Conservation (phyloP, 805 yeast genomes). For the Torulaspora microellipsoides region DNA sequence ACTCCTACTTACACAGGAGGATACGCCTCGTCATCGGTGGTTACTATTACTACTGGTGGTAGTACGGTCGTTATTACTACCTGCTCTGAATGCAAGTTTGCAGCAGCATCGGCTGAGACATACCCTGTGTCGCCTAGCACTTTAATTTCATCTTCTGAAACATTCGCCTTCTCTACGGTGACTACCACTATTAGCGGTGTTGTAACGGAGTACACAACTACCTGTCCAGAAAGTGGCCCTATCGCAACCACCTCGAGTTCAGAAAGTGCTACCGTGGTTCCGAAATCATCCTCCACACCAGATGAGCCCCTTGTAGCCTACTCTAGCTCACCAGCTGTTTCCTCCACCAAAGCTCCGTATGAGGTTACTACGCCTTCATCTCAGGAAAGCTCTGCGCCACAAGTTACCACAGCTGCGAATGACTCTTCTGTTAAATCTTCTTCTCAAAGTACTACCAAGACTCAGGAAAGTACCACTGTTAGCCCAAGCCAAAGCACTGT, state of each 20-base stretch:
- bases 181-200: slow-evolving; percentile 6
- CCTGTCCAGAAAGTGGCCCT: slow-evolving; percentile 4
- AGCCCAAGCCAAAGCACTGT: not conserved
- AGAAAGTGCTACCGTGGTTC: not conserved
- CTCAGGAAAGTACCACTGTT: too few species aligned
- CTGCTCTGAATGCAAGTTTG: not conserved
- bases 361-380: not conserved
- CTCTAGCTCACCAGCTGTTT: not conserved
- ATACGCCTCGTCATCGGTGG: not conserved
- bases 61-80: not conserved
- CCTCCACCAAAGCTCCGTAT: not conserved
- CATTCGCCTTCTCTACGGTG: slow-evolving; percentile 2
- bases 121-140: not conserved
- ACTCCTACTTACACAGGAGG: slow-evolving; percentile 1
- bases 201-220: slow-evolving; percentile 8
- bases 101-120: not conserved
- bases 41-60: not conserved
- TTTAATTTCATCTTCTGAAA: not conserved
- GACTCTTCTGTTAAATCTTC: not conserved
- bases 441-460: too few species aligned
- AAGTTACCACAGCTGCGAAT: not conserved
- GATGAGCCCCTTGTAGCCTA: not conserved
- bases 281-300: not conserved
- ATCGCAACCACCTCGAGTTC: not conserved
- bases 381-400: not conserved